Evolutionary conservation across 2,329 filamentous ascomycete genomes (phyloP).

Genomic region (Bipolaris cookei): DNA sequence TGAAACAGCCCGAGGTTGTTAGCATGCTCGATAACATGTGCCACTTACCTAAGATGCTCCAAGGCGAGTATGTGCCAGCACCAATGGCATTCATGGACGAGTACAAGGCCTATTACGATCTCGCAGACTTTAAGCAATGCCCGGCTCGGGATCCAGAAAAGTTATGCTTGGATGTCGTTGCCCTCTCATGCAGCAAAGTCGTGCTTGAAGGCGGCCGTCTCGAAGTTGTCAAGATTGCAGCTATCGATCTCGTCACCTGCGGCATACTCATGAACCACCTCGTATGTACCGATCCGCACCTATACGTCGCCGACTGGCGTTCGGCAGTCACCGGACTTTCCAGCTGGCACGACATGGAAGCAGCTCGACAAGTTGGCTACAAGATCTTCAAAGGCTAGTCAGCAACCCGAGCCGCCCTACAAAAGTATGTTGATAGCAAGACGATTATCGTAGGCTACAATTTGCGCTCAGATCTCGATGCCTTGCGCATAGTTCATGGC

Average conservation of each 20-base stretch:
- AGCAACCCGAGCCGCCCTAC: slow-evolving; percentile 39
- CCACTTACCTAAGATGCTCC: slow-evolving; percentile 35
- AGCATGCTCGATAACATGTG: slow-evolving; percentile 34
- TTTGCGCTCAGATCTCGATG: slow-evolving; percentile 42
- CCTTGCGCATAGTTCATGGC: slow-evolving; percentile 45
- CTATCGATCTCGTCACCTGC: slow-evolving; percentile 40
- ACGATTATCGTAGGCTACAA: slow-evolving; percentile 47
- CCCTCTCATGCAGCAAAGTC: slow-evolving; percentile 39
- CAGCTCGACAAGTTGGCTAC: slow-evolving; percentile 35
- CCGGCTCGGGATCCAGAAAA: slow-evolving; percentile 18
- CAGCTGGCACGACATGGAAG: slow-evolving; percentile 34
- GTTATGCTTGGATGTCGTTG: slow-evolving; percentile 30
- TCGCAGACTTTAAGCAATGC: slow-evolving; percentile 31
- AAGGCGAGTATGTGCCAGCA: slow-evolving; percentile 36
- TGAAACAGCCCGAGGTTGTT: slow-evolving; percentile 27
- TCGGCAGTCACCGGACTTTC: slow-evolving; percentile 33
- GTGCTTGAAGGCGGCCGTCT: slow-evolving; percentile 26
- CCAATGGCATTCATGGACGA: slow-evolving; percentile 36
- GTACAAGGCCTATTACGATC: slow-evolving; percentile 24
- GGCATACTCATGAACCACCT: slow-evolving; percentile 43
- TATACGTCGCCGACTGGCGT: slow-evolving; percentile 35
- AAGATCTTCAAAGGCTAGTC: slow-evolving; percentile 45
- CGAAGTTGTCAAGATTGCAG: slow-evolving; percentile 44
- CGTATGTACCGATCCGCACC: slow-evolving; percentile 35
- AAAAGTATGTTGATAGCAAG: slow-evolving; percentile 39